phyloP scores from a whole-genome alignment of 2,329 filamentous ascomycete species.

The Fusarium denticulatum region DNA sequence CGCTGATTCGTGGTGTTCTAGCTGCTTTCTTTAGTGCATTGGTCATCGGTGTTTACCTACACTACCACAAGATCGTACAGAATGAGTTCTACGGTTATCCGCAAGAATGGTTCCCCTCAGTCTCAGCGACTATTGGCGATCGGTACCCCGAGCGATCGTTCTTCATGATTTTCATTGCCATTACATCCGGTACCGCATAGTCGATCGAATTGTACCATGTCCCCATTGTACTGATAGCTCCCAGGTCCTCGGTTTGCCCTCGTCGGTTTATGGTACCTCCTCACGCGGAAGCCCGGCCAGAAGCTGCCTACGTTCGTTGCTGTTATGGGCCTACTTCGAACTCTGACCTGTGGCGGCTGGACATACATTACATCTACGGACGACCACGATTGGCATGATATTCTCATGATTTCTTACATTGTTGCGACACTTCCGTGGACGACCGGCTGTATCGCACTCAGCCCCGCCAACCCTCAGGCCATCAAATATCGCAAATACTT shows the following conservation, averaged over 20 bases:
- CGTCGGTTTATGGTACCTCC: slow-evolving; percentile 89
- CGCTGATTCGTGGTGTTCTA: slow-evolving; percentile 49
- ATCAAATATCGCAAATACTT: slow-evolving; percentile 90
- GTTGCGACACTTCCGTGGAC: slow-evolving; percentile 97
- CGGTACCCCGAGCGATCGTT: slow-evolving; percentile 95
- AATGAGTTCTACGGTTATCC: slow-evolving; percentile 97
- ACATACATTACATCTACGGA: slow-evolving; percentile 98
- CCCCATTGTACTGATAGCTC: slow-evolving; percentile 24
- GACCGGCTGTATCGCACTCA: slow-evolving; percentile 85
- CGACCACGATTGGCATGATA: slow-evolving; percentile 98
- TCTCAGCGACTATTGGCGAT: slow-evolving; percentile 96
- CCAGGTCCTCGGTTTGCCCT: slow-evolving; percentile 88
- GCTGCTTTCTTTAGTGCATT: slow-evolving; percentile 89
- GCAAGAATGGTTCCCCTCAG: slow-evolving; percentile 95
- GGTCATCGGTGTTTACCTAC: slow-evolving; percentile 80
- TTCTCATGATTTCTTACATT: slow-evolving; percentile 99
- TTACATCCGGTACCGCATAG: slow-evolving; percentile 78
- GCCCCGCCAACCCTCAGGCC: slow-evolving; percentile 82
- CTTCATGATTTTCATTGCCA: slow-evolving; percentile 96
- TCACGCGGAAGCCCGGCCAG: slow-evolving; percentile 80
- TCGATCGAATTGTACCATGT: not conserved
- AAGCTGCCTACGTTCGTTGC: slow-evolving; percentile 84
- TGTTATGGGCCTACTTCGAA: slow-evolving; percentile 83
- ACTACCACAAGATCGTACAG: slow-evolving; percentile 97
- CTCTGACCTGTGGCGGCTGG: slow-evolving; percentile 95